These are phyloP conservation scores for Kwoniella sp. DNA, from an alignment of 768 basidiomycete species.

Conservation along the genomic window DNA sequence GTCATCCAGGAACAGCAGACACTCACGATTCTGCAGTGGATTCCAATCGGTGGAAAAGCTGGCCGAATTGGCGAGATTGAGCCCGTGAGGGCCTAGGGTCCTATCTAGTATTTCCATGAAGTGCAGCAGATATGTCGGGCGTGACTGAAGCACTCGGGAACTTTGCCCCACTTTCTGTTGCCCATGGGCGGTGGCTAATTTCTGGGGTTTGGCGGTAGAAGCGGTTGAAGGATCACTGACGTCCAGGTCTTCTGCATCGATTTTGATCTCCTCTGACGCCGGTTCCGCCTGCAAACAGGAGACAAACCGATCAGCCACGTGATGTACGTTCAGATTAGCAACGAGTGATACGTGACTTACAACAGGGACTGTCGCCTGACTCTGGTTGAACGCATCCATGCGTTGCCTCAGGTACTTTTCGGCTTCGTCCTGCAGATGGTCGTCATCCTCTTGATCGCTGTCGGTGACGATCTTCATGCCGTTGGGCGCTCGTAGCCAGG, in stretches of 20 bases:
- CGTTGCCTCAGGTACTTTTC: neutral
- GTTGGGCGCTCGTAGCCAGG: slow-evolving; percentile 33
- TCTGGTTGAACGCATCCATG: neutral
- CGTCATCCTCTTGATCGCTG: slow-evolving; percentile 14
- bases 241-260: slow-evolving; percentile 9
- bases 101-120: neutral
- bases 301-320: too few species aligned
- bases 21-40: slow-evolving; percentile 8
- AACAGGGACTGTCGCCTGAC: neutral
- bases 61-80: slow-evolving; percentile 4
- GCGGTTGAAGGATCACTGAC: neutral
- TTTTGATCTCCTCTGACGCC: slow-evolving; percentile 4
- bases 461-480: neutral
- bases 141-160: neutral
- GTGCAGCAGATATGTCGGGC: neutral
- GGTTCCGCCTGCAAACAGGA: neutral
- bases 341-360: neutral
- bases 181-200: neutral
- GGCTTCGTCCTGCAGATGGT: neutral
- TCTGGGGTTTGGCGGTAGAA: neutral
- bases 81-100: slow-evolving; percentile 6
- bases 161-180: too few species aligned
- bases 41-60: slow-evolving; percentile 8
- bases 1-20: neutral
- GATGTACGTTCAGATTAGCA: too few species aligned